Evolutionary conservation across 2,329 filamentous ascomycete genomes (phyloP), one percentile per base, ranked within the genome.

Genomic region (Ceratocystis ficicola): DNA sequence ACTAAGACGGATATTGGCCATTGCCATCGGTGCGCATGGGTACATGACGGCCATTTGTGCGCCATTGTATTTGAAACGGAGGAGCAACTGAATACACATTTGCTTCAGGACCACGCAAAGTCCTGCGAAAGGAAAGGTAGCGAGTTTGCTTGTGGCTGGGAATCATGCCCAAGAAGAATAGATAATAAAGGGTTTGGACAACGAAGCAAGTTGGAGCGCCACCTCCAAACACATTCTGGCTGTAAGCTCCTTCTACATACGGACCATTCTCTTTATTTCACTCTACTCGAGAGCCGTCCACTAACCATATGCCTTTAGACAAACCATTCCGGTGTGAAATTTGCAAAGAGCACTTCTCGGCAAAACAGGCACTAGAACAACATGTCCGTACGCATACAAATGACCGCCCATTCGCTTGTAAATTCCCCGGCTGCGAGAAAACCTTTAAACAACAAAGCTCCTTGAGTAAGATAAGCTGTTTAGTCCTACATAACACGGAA

Each of bases 391-490:
- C 82, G 1, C 86, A 89, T 70, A 86, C 84, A 0, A 83, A 84
- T 48, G 81, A 83, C 68, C 86, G 83, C 68, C 85, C 86, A 30
- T 86, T 83, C 74, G 75, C 78, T 50, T 89, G 86, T 71, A 72
- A 75, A 8, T 72, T 72, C 30, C 70, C 72, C 2, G 78, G 77
- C 44, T 86, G 84, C 69, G 74, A 73, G 25, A 84, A 84, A 71
- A 76, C 77, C 0, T 88, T 88, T 71, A 84, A 86, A 64, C 85
- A 87, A 68, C 85, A 87, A 69, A 86, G 83, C 69, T 85, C 85
- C 25, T 75, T 86, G 25, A 87, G 83, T 86, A 79, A 71, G 80
- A 76, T 41, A 2, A 1, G 41, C 36, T 17, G 28, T 36, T 12
- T 5, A 10, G 8, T 25, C 20, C 12, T 32, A 28, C 30, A 15